Percentiles rank a stretch among this genome's conserved stretches.
These are phyloP conservation scores for Ogataea siamensis DNA, from an alignment of 805 yeast genomes.

Conservation along the genomic window DNA sequence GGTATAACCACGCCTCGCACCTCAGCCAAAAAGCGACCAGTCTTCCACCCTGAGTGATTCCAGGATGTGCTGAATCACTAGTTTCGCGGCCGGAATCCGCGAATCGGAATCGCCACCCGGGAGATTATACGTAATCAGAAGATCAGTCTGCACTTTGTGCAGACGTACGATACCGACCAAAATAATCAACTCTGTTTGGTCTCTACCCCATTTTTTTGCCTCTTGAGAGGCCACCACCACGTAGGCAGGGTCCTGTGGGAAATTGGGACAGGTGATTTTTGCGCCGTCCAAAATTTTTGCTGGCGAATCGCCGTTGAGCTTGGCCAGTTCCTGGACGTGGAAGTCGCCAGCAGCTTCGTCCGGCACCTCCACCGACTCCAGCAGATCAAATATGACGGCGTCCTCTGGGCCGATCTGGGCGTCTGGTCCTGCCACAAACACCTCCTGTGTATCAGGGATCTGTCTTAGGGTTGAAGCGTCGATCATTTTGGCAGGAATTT, in stretches of 20 bases:
- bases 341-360: conserved; percentile 41
- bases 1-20: conserved; percentile 3
- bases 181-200: conserved; percentile 40
- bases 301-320: conserved; percentile 36
- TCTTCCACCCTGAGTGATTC: conserved; percentile 38
- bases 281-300: conserved; percentile 10
- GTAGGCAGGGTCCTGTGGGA: conserved; percentile 28
- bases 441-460: conserved; percentile 94
- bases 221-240: conserved; percentile 40
- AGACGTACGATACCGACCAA: conserved; percentile 59
- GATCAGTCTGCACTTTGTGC: conserved; percentile 53
- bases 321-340: conserved; percentile 57
- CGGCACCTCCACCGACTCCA: conserved; percentile 46
- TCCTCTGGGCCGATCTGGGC: conserved; percentile 41
- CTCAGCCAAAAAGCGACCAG: conserved; percentile 46
- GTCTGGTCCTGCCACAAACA: conserved; percentile 48
- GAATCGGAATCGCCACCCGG: conserved; percentile 42
- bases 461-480: conserved; percentile 82
- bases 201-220: conserved; percentile 52
- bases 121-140: conserved; percentile 57
- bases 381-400: conserved; percentile 61
- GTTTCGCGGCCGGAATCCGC: conserved; percentile 31
- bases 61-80: conserved; percentile 27
- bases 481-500: conserved; percentile 56
- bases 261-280: conserved; percentile 9